Evolutionary conservation across 257 asterid genomes (phyloP).

Genomic region (Craterostigma plantagineum): DNA sequence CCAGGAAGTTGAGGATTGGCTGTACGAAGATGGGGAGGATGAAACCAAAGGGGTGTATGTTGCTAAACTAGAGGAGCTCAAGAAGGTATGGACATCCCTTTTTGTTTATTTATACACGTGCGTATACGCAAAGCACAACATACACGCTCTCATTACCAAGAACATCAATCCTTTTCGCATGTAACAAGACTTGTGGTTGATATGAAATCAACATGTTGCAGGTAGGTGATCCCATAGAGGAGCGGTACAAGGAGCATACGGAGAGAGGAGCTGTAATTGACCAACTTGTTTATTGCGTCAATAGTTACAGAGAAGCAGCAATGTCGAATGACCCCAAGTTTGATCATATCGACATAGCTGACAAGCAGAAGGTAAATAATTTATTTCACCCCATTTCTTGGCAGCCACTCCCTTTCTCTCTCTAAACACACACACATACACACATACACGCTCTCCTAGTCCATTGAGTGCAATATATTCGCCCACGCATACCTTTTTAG

Average conservation of each 20-base stretch:
- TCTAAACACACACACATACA: too few species aligned
- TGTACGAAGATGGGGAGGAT: conserved; percentile 93
- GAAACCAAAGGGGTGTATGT: conserved; percentile 64
- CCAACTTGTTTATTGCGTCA: conserved; percentile 41
- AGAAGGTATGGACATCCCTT: conserved; percentile 14
- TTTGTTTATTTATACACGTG: too few species aligned
- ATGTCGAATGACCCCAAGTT: conserved; percentile 52
- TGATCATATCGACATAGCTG: conserved; percentile 73
- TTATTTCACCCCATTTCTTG: not conserved
- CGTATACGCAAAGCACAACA: not conserved
- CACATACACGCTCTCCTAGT: too few species aligned
- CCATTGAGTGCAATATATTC: not conserved
- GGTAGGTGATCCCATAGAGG: conserved; percentile 90
- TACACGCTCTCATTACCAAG: not conserved
- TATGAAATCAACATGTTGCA: conserved; percentile 13
- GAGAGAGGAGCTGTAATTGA: conserved; percentile 68
- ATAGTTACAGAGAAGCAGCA: conserved; percentile 79
- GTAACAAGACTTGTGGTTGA: too few species aligned
- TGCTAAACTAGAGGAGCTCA: conserved; percentile 82
- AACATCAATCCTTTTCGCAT: conserved; percentile 4
- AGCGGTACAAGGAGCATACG: conserved; percentile 54
- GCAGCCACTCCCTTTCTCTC: not conserved
- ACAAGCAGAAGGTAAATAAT: conserved; percentile 51
- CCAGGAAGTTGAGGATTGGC: conserved; percentile 94
- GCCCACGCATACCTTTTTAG: conserved; percentile 12